phyloP scores from a whole-genome alignment of 306 rosid genomes.

The Lathyrus aphaca region DNA sequence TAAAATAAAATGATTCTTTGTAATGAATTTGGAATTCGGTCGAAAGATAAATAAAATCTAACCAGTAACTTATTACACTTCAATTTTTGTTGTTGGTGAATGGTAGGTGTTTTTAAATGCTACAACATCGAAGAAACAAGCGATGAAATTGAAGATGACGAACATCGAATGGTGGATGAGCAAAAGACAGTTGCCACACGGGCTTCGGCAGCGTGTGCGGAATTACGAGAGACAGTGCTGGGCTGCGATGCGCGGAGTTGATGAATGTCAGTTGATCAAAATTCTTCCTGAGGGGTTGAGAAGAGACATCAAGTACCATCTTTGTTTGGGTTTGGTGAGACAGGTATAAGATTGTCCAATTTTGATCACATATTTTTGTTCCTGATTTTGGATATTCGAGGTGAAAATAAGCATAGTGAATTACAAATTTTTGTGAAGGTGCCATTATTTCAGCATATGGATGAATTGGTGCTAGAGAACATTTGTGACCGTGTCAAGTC shows the following conservation, averaged over 20 bases:
- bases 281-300: constrained; percentile 90
- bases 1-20: not conserved
- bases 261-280: constrained; percentile 75
- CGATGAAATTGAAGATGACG: constrained; percentile 90
- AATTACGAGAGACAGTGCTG: constrained; percentile 85
- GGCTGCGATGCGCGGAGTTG: constrained; percentile 95
- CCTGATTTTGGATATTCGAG: not conserved
- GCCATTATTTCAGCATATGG: constrained; percentile 92
- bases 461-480: constrained; percentile 84
- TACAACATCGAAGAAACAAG: constrained; percentile 90
- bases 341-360: constrained; percentile 50
- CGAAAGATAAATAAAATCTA: too few relatives aligned
- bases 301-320: constrained; percentile 91
- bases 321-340: constrained; percentile 84
- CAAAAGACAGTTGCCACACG: constrained; percentile 74
- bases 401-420: not conserved
- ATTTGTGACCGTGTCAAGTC: constrained; percentile 96
- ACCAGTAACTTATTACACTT: not conserved
- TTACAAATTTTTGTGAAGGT: constrained; percentile 51
- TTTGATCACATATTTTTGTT: not conserved
- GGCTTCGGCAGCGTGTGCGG: constrained; percentile 76
- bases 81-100: not conserved
- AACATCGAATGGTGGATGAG: constrained; percentile 98
- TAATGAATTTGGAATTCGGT: not conserved
- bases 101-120: constrained; percentile 87